Base-by-base conservation (phyloP, 2,329 filamentous ascomycete species). In the Pseudocercospora musae region DNA sequence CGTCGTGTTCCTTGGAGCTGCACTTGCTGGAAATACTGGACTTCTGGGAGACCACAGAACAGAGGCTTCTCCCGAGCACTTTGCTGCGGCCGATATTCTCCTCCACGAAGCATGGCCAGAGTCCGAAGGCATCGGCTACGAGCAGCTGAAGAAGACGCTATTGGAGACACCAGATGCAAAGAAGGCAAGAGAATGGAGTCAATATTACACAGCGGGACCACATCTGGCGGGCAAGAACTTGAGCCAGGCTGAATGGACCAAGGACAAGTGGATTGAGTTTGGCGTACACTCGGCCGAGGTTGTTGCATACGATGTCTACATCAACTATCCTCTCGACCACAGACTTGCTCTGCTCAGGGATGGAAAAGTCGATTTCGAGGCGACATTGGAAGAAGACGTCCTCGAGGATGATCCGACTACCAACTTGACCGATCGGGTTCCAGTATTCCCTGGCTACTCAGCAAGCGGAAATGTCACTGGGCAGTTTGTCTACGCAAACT, bases 361-460 rank as follows among this genome's bases (percentile, higher is more conserved):
- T 48, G 74, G 73, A 23, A 57, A 75, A 60, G 73, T 76, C 11
- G 64, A 66, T 5, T 77, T 70, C 57, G 69, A 73, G 60, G 94
- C 93, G 0, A 88, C 86, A 1, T 78, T 98, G 44, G 87, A 90
- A 69, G 95, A 99, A 76, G 92, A 96, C 72, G 83, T 94, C 1
- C 79, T 98, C 4, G 83, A 91, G 0, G 88, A 96, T 57, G 95
- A 99, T 74, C 84, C 87, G 2, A 96, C 92, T 0, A 92, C 87
- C 18, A 84, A 87, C 21, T 80, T 92, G 50, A 77, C 84, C 9
- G 84, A 92, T 70, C 83, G 91, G 29, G 84, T 98, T 23, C 92
- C 94, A 0, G 94, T 89, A 0, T 98, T 98, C 79, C 94, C 98
- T 73, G 95, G 94, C 58, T 98, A 97, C 76, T 96, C 92, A 3